phyloP scores from a whole-genome alignment of 495 filamentous ascomycete species.

The Aspergillus leporis region DNA sequence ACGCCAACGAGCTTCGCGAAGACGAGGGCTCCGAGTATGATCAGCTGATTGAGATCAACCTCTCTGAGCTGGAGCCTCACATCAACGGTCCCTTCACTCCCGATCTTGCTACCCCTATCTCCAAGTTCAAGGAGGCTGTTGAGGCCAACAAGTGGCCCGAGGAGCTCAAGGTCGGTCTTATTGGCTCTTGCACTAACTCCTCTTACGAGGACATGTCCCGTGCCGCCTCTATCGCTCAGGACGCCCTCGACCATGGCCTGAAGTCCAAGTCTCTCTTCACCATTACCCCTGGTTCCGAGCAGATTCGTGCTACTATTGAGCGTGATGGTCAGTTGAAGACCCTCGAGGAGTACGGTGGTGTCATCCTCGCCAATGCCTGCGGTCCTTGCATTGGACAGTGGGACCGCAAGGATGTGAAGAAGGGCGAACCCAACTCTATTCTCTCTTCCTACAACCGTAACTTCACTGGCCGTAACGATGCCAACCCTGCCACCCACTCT shows the following conservation, averaged over 20 bases:
- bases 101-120: conserved; percentile 96
- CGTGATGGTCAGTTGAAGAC: conserved; percentile 95
- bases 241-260: conserved; percentile 90
- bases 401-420: conserved; percentile 93
- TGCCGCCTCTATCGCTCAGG: conserved; percentile 88
- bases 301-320: conserved; percentile 93
- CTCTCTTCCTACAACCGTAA: conserved; percentile 98
- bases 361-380: conserved; percentile 96
- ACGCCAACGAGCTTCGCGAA: conserved; percentile 82
- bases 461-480: conserved; percentile 99
- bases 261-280: conserved; percentile 94
- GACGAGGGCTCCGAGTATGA: conserved; percentile 97
- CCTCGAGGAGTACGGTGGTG: conserved; percentile 95
- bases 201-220: conserved; percentile 99
- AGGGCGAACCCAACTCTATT: conserved; percentile 96
- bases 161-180: conserved; percentile 89
- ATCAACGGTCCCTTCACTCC: conserved; percentile 99
- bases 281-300: conserved; percentile 95
- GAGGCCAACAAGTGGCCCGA: conserved; percentile 95
- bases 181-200: conserved; percentile 99
- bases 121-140: conserved; percentile 93
- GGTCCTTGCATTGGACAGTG: conserved; percentile 84
- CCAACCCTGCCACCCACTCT: conserved; percentile 96
- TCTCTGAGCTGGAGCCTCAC: conserved; percentile 92
- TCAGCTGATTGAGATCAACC: conserved; percentile 93